Conservation (phyloP, 768 basidiomycete species). For the Rhodotorula taiwanensis region DNA sequence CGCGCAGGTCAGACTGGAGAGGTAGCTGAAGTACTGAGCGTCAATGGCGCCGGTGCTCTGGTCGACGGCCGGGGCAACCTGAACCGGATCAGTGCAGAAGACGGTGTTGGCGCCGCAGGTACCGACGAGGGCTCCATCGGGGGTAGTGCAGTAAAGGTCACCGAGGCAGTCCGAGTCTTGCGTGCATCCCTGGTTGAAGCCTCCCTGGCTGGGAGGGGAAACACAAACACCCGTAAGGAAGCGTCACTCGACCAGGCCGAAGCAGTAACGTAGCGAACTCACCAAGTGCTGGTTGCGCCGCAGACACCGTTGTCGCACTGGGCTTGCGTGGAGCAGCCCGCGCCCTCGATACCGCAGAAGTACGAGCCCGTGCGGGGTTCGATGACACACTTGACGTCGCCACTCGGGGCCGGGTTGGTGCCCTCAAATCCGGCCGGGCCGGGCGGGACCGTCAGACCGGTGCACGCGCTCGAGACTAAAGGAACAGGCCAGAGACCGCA, state of each 20-base stretch:
- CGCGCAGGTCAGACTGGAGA: conserved; percentile 4
- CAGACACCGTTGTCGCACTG: conserved; percentile 24
- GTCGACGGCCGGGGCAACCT: background rate
- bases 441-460: background rate
- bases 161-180: conserved; percentile 18
- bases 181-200: conserved; percentile 9
- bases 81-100: background rate
- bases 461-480: conserved; percentile 4
- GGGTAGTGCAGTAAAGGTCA: conserved; percentile 17
- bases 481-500: background rate
- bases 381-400: background rate
- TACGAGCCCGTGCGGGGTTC: conserved; percentile 10
- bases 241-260: no score
- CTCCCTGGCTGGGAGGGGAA: conserved; percentile 3
- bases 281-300: background rate
- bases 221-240: background rate
- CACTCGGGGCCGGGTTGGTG: conserved; percentile 1
- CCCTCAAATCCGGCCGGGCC: background rate
- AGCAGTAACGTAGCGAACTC: no score
- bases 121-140: background rate
- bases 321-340: conserved; percentile 1
- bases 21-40: background rate
- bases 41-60: no score
- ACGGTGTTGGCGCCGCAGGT: conserved; percentile 16
- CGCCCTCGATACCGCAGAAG: conserved; percentile 25